Conservation (phyloP, 805 yeast genomes). For the Saturnispora ahearnii region DNA sequence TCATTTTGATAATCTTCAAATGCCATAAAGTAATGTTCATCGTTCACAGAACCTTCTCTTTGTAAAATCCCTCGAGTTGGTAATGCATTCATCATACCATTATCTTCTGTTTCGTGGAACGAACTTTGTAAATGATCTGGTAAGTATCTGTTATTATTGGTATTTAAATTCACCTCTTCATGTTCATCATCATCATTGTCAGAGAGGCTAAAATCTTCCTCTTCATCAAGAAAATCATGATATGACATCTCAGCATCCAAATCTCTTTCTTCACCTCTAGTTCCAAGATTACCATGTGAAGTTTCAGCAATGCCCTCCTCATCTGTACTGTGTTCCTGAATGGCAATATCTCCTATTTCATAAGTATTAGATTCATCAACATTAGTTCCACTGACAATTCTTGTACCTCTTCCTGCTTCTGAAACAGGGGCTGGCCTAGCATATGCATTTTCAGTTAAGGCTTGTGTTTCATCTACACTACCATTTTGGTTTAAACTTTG, state of each 20-base stretch:
- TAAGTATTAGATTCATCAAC: slow-evolving; percentile 13
- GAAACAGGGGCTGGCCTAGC: slow-evolving; percentile 6
- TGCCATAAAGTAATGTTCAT: slow-evolving; percentile 28
- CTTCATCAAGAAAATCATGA: slow-evolving; percentile 29
- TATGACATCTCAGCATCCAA: slow-evolving; percentile 40
- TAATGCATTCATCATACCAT: neutral
- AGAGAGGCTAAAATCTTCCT: slow-evolving; percentile 3
- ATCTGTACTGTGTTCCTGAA: slow-evolving; percentile 1
- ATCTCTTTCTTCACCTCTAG: slow-evolving; percentile 22
- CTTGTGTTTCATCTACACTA: slow-evolving; percentile 10
- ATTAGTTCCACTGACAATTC: slow-evolving; percentile 15
- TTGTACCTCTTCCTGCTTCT: slow-evolving; percentile 10
- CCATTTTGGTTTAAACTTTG: slow-evolving; percentile 17
- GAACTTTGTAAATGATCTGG: slow-evolving; percentile 11
- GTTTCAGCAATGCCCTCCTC: neutral
- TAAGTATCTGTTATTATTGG: neutral
- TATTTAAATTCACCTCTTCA: neutral
- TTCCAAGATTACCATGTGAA: neutral
- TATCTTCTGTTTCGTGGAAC: slow-evolving; percentile 8
- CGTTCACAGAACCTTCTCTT: neutral
- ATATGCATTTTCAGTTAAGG: slow-evolving; percentile 17
- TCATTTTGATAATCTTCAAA: slow-evolving; percentile 31
- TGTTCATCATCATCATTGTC: slow-evolving; percentile 7
- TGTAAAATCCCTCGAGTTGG: neutral
- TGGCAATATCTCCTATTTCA: slow-evolving; percentile 7